Evolutionary conservation across 2,329 filamentous ascomycete species (phyloP), one percentile per base, ranked within the genome.

Genomic region (Graphium sp.): DNA sequence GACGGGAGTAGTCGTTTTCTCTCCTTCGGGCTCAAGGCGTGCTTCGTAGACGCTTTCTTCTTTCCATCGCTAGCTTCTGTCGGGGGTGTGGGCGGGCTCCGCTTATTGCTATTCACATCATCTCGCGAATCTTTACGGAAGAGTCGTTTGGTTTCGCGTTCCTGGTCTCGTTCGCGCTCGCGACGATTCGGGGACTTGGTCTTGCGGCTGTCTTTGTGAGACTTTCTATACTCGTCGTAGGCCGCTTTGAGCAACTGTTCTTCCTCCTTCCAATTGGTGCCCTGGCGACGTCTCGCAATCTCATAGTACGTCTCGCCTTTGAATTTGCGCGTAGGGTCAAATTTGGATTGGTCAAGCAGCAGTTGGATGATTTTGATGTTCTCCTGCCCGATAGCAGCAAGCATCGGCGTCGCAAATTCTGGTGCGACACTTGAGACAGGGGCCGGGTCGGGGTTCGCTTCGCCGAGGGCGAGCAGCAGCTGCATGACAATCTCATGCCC

Each of bases 241-340:
- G 78, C 70, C 22, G 74, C 65, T 47, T 85, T 85, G 27, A 98
- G 52, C 31, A 91, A 58, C 24, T 83, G 69, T 37, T 79, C 74
- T 48, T 98, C 89, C 35, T 87, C 74, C 46, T 87, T 76, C 83
- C 85, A 94, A 34, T 82, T 78, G 6, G 85, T 81, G 0, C 89
- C 87, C 38, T 74, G 74, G 22, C 83, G 73, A 26, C 82, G 74
- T 40, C 77, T 70, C 2, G 89, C 83, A 35, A 95, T 74, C 37
- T 98, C 84, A 42, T 73, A 79, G 48, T 95, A 98, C 0, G 80
- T 76, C 41, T 80, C 71, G 14, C 81, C 81, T 39, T 74, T 74
- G 39, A 74, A 75, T 16, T 74, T 66, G 32, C 77, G 72, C 1
- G 81, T 83, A 0, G 89, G 85, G 41, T 98, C 76, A 46, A 95